Conservation (phyloP, 129 eudicot species). For the Rutidosis leptorrhynchoides region DNA sequence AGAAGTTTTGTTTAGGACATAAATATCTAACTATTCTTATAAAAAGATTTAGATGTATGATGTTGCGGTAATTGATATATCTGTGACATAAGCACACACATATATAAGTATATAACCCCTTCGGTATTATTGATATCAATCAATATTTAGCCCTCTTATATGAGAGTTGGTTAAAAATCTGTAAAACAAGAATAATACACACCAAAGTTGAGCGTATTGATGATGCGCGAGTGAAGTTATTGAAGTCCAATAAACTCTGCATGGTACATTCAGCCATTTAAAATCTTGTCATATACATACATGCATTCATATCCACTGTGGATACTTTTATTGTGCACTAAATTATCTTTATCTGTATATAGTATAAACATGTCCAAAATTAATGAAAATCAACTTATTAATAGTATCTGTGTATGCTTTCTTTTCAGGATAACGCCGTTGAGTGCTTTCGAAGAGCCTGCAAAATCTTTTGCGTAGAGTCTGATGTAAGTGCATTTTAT, state of each 20-base stretch:
- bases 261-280: background rate
- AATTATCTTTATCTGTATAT: too few species aligned
- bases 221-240: background rate
- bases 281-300: too few species aligned
- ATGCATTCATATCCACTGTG: slow-evolving; percentile 1
- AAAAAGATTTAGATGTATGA: background rate
- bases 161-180: background rate
- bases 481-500: slow-evolving; percentile 56
- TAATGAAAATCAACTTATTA: slow-evolving; percentile 3
- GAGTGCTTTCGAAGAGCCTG: slow-evolving; percentile 95
- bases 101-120: too few species aligned
- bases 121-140: too few species aligned
- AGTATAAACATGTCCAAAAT: slow-evolving; percentile 5
- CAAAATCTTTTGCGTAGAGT: slow-evolving; percentile 74
- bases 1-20: background rate
- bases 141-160: too few species aligned
- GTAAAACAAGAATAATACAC: slow-evolving; percentile 1
- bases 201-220: background rate
- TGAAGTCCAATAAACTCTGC: background rate
- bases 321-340: background rate
- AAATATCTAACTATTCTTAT: background rate
- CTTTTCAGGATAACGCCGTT: slow-evolving; percentile 72
- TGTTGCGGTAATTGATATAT: background rate
- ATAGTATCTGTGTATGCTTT: slow-evolving; percentile 8
- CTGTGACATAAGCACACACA: background rate